These are phyloP conservation scores for Candida bentonensis DNA, from an alignment of 805 yeast species.

Conservation along the genomic window DNA sequence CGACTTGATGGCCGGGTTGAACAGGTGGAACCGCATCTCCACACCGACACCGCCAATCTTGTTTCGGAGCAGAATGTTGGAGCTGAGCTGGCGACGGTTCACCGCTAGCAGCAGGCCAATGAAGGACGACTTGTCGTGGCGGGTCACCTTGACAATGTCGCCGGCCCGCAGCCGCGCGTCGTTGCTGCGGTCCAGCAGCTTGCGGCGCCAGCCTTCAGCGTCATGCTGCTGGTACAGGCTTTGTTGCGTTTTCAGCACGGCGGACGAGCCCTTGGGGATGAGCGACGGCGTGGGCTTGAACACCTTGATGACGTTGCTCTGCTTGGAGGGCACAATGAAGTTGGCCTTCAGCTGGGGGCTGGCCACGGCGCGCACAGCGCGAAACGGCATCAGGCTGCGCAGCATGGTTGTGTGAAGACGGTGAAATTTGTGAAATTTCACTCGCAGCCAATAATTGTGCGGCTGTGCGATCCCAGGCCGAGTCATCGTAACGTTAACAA, in stretches of 20 bases:
- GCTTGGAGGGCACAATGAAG: constrained; percentile 29
- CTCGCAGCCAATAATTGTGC: too few relatives aligned
- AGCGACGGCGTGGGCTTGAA: constrained; percentile 21
- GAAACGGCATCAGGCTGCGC: neutral
- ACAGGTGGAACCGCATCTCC: constrained; percentile 68
- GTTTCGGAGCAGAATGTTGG: constrained; percentile 71
- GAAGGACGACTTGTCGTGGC: constrained; percentile 43
- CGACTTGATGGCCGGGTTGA: constrained; percentile 62
- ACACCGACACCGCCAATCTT: constrained; percentile 73
- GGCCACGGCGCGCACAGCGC: neutral
- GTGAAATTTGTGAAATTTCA: too few relatives aligned
- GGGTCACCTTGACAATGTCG: constrained; percentile 65
- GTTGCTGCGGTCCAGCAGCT: constrained; percentile 33
- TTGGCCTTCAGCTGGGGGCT: neutral
- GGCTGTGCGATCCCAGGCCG: too few relatives aligned
- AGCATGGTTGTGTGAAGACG: neutral
- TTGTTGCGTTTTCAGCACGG: constrained; percentile 32
- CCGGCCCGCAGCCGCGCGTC: constrained; percentile 55
- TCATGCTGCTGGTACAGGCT: constrained; percentile 50
- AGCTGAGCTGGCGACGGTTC: constrained; percentile 55
- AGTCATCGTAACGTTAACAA: too few relatives aligned
- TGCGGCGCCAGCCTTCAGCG: constrained; percentile 53
- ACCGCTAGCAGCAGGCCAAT: constrained; percentile 70
- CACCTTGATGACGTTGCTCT: constrained; percentile 20
- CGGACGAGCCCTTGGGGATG: constrained; percentile 17